A percentile compares a stretch with the other conserved stretches of the same genome.
Evolutionary conservation across 2,329 filamentous ascomycete genomes (phyloP).

Genomic region (Diaporthe citriasiana): DNA sequence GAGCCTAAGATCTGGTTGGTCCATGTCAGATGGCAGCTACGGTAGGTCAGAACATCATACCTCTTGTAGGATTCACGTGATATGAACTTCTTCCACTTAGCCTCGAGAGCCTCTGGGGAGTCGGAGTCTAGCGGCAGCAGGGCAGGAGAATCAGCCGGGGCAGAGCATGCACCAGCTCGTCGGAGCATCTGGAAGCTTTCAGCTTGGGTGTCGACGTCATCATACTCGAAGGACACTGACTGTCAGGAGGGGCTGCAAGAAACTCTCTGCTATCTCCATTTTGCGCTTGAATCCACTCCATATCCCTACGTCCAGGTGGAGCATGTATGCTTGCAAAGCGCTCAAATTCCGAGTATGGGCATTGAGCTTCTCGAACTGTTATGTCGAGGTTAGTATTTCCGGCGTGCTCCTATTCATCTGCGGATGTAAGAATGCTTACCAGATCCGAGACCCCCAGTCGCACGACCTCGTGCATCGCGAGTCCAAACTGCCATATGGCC

Average conservation of each 20-base stretch:
- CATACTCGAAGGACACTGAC: slow-evolving; percentile 42
- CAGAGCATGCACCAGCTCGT: slow-evolving; percentile 54
- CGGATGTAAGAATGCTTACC: slow-evolving; percentile 42
- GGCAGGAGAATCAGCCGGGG: slow-evolving; percentile 44
- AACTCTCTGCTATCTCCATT: slow-evolving; percentile 72
- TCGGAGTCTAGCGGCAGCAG: slow-evolving; percentile 45
- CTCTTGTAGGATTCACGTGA: slow-evolving; percentile 49
- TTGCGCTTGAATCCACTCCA: slow-evolving; percentile 72
- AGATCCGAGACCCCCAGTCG: slow-evolving; percentile 46
- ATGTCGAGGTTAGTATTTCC: slow-evolving; percentile 24
- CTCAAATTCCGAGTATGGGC: slow-evolving; percentile 64
- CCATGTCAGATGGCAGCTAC: not conserved
- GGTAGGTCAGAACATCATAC: slow-evolving; percentile 35
- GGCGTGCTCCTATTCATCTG: slow-evolving; percentile 46
- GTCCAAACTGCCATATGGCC: slow-evolving; percentile 49
- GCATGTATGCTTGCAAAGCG: slow-evolving; percentile 63
- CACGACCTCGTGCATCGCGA: slow-evolving; percentile 61
- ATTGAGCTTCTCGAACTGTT: slow-evolving; percentile 63
- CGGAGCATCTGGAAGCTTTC: slow-evolving; percentile 61
- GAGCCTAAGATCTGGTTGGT: slow-evolving; percentile 42
- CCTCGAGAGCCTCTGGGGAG: slow-evolving; percentile 45
- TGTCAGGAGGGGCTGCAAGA: slow-evolving; percentile 66
- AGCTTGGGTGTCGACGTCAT: slow-evolving; percentile 23
- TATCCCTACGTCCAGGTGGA: slow-evolving; percentile 66
- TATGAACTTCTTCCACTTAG: slow-evolving; percentile 48